These are phyloP conservation scores for Phytophthora pini DNA, from an alignment of 352 stramenopile species.

Conservation along the genomic window DNA sequence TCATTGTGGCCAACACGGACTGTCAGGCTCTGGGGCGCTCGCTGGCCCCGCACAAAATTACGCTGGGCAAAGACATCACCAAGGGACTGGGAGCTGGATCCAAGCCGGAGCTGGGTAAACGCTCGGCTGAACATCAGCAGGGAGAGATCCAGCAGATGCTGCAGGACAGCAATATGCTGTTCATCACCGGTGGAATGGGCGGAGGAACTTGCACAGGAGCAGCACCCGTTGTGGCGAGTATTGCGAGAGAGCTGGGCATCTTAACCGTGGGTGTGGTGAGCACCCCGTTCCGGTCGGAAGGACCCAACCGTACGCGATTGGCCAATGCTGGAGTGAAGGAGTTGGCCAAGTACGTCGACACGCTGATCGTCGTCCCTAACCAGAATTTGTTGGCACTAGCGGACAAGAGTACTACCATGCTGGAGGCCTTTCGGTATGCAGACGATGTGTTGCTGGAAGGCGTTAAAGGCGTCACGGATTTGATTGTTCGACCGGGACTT, in stretches of 20 bases:
- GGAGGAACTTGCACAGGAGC: constrained; percentile 92
- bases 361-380: constrained; percentile 97
- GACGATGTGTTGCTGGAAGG: constrained; percentile 96
- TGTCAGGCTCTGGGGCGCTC: constrained; percentile 90
- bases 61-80: constrained; percentile 84
- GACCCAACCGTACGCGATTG: constrained; percentile 93
- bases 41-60: constrained; percentile 83
- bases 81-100: constrained; percentile 84
- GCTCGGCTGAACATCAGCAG: constrained; percentile 87
- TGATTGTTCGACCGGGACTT: constrained; percentile 96
- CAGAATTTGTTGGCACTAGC: constrained; percentile 95
- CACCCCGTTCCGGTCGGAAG: constrained; percentile 97
- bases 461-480: constrained; percentile 96
- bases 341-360: constrained; percentile 94
- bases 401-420: constrained; percentile 93
- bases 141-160: constrained; percentile 92
- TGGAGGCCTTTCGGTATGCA: constrained; percentile 94
- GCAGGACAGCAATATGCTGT: constrained; percentile 95
- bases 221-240: constrained; percentile 93
- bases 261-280: constrained; percentile 97
- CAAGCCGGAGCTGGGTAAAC: constrained; percentile 80
- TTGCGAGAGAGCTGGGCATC: constrained; percentile 92
- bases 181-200: constrained; percentile 97
- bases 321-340: constrained; percentile 93
- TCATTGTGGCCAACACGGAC: constrained; percentile 97